Evolutionary conservation across 306 rosid genomes (phyloP), one percentile per base, ranked within the genome.

Genomic region (Alnus rubra): DNA sequence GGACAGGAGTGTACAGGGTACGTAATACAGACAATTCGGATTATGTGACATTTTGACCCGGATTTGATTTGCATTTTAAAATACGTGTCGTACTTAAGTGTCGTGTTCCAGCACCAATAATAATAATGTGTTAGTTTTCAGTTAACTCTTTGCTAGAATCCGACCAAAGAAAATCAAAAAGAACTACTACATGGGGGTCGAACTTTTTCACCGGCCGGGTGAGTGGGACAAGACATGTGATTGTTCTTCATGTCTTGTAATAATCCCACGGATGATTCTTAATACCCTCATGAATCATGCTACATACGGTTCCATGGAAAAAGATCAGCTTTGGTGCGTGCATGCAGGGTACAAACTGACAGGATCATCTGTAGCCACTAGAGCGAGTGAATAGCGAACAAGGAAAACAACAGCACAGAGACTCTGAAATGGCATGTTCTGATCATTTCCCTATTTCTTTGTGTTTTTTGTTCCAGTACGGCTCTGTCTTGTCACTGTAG

Each of bases 241-340:
- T 86, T 84, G 81, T 86, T 86, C 89, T 81, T 78, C 80, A 50
- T 86, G 87, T 78, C 84, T 76, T 72, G 73, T 14, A 76, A 79
- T 77, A 84, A 78, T 78, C 79, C 77, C 45, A 50, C 58, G 54
- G 74, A 45, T 37, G 70, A 54, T 71, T 47, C 60, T 35, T 19
- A 53, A 64, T 80, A 37, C 69, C 69, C 18, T 82, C 82, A 37
- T 39, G 5, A 39, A 39, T 39, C 44, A 35, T 53, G 28, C 54
- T 58, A 37, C 42, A 60, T 58, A 47, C 30, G 6, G 52, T 62
- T 79, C 74, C 60, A 49, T 37, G 69, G 12, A 5, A 62, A 62
- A 62, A 62, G 45, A 42, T 42, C 4, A 39, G 0, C 44, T 39
- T 39, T 39, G 44, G 44, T 58, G 28, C 28, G 28, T 23, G 28